Base-by-base conservation (phyloP, 352 stramenopile species). In the Phytopythium aichiense region DNA sequence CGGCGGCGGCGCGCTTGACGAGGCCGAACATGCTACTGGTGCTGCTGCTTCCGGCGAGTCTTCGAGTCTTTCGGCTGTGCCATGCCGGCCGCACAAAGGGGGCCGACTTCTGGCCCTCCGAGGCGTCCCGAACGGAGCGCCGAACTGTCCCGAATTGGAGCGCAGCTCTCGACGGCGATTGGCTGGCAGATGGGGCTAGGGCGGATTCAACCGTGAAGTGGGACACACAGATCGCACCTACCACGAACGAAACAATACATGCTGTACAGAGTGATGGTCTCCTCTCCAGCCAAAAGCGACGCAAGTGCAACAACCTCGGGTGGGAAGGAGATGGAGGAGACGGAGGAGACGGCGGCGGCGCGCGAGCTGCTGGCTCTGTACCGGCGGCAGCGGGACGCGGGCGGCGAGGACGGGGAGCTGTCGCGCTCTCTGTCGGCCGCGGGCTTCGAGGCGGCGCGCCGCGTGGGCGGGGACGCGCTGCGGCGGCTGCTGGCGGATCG, bases 1-100 rank as follows among this genome's bases (percentile, higher is more conserved):
- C 66, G 59, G 72, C 70, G 51, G 71, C 72, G 56, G 77, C 73
- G 73, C 87, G 88, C 79, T 92, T 92, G 60, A 92, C 73, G 60
- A 90, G 79, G 76, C 84, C 76, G 60, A 89, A 72, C 83, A 92
- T 92, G 60, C 58, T 35, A 38, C 25, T 31, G 61, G 35, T 9
- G 43, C 56, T 52, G 35, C 18, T 38, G 50, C 50, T 54, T 46
- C 56, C 51, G 12, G 30, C 38, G 20, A 20, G 53, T 40, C 35
- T 40, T 16, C 3, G 8, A 15, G 35, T 11, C 35, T 33, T 58
- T 58, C 33, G 52, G 33, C 52, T 58, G n/a, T 58, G 31, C 1
- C 22, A 50, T 50, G 22, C 43, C 18, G 20, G n/a, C 52, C 52
- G 30, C 52, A 58, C 52, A 58, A 58, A 48, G 35, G 35, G 35